These are phyloP conservation scores for Steccherinum ochraceum DNA, from an alignment of 768 basidiomycete genomes.

Conservation along the genomic window DNA sequence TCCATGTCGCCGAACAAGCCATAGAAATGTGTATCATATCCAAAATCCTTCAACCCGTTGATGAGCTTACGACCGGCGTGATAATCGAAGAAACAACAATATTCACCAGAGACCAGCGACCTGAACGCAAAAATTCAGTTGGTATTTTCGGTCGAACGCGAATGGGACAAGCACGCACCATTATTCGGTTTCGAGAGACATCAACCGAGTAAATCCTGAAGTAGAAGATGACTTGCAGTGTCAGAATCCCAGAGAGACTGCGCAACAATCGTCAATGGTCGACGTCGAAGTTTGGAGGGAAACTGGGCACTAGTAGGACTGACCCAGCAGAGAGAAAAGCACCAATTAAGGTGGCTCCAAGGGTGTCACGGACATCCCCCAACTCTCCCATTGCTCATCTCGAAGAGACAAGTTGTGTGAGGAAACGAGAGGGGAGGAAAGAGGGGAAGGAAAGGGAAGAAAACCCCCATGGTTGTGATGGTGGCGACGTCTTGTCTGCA, in stretches of 20 bases:
- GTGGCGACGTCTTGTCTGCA: not conserved
- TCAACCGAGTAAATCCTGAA: constrained; percentile 5
- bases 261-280: too few species aligned
- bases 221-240: constrained; percentile 11
- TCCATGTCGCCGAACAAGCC: constrained; percentile 7
- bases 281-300: too few species aligned
- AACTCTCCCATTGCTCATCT: not conserved
- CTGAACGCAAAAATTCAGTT: not conserved
- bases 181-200: constrained; percentile 1
- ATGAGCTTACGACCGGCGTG: not conserved
- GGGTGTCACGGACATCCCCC: not conserved
- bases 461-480: not conserved
- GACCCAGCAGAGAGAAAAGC: not conserved
- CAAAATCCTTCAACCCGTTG: constrained; percentile 4
- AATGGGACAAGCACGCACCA: constrained; percentile 1
- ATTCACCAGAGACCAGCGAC: constrained; percentile 1
- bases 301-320: not conserved
- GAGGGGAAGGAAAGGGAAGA: not conserved
- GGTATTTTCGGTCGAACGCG: not conserved
- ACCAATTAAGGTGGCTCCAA: not conserved
- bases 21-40: constrained; percentile 12
- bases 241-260: constrained; percentile 13
- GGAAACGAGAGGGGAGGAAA: not conserved
- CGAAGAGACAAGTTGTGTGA: not conserved
- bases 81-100: not conserved